phyloP scores from a whole-genome alignment of 2,329 filamentous ascomycete genomes.

The Exophiala oligosperma region DNA sequence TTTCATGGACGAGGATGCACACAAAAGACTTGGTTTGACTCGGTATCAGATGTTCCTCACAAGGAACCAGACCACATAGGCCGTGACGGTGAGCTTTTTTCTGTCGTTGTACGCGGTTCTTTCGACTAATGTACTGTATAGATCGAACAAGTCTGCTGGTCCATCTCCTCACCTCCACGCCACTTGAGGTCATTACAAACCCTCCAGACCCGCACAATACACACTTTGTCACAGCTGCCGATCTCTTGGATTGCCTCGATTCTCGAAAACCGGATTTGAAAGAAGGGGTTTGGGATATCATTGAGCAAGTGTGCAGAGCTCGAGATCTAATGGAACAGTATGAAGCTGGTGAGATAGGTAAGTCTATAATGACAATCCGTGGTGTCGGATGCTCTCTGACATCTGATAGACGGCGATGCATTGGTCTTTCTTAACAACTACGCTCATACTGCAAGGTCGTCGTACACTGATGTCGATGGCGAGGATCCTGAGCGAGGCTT shows the following conservation, averaged over 20 bases:
- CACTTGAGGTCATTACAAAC: slow-evolving; percentile 22
- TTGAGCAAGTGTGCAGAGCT: slow-evolving; percentile 24
- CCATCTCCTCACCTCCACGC: slow-evolving; percentile 29
- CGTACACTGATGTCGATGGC: slow-evolving; percentile 10
- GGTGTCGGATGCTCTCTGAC: slow-evolving; percentile 5
- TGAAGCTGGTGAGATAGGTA: slow-evolving; percentile 26
- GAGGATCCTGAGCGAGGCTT: not conserved
- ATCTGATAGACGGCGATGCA: slow-evolving; percentile 21
- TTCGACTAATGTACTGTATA: slow-evolving; percentile 16
- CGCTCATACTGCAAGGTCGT: slow-evolving; percentile 8
- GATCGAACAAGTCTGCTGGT: slow-evolving; percentile 30
- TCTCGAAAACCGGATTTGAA: slow-evolving; percentile 25
- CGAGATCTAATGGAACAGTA: slow-evolving; percentile 27
- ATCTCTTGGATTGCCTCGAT: slow-evolving; percentile 25
- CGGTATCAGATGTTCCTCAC: slow-evolving; percentile 45
- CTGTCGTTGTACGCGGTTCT: not conserved
- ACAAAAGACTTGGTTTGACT: not conserved
- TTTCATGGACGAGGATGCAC: not conserved
- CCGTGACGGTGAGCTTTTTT: slow-evolving; percentile 43
- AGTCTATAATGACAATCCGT: not conserved
- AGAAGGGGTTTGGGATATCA: slow-evolving; percentile 23
- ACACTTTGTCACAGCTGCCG: slow-evolving; percentile 22
- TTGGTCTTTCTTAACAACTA: slow-evolving; percentile 21
- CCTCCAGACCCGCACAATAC: slow-evolving; percentile 12
- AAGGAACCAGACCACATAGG: slow-evolving; percentile 51